These are phyloP conservation scores for Mycena polygramma DNA, from an alignment of 768 basidiomycete species.

Conservation along the genomic window DNA sequence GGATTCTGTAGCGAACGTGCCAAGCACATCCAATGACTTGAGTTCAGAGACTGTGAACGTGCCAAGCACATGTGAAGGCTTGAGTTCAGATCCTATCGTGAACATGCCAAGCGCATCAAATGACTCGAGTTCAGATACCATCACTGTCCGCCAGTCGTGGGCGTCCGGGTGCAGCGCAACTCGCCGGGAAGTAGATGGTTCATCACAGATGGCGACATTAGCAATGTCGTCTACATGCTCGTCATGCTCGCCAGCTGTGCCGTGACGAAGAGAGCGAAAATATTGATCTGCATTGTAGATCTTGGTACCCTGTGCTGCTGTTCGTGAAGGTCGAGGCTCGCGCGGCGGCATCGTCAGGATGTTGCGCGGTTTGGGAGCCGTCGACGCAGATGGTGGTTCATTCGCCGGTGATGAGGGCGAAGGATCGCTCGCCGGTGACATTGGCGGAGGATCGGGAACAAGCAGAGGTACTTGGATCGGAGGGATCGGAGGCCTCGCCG, in stretches of 20 bases:
- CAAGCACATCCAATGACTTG: conserved; percentile 7
- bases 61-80: not conserved
- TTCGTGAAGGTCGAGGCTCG: not conserved
- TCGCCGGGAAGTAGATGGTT: conserved; percentile 18
- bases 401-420: not conserved
- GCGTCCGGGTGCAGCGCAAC: conserved; percentile 10
- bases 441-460: too few relatives aligned
- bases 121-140: not conserved
- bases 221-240: conserved; percentile 3
- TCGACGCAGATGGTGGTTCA: not conserved
- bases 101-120: conserved; percentile 4
- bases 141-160: conserved; percentile 15
- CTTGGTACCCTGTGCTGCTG: not conserved
- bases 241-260: not conserved
- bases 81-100: not conserved
- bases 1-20: not conserved
- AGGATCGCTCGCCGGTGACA: not conserved
- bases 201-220: conserved; percentile 12
- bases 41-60: not conserved
- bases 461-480: too few relatives aligned
- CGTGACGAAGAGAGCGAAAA: not conserved
- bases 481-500: too few relatives aligned
- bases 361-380: not conserved
- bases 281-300: not conserved
- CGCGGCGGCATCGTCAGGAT: not conserved